Evolutionary conservation across 345 rosid genomes (phyloP), one percentile per base, ranked within the genome.

Genomic region (Arabidopsis suecica): DNA sequence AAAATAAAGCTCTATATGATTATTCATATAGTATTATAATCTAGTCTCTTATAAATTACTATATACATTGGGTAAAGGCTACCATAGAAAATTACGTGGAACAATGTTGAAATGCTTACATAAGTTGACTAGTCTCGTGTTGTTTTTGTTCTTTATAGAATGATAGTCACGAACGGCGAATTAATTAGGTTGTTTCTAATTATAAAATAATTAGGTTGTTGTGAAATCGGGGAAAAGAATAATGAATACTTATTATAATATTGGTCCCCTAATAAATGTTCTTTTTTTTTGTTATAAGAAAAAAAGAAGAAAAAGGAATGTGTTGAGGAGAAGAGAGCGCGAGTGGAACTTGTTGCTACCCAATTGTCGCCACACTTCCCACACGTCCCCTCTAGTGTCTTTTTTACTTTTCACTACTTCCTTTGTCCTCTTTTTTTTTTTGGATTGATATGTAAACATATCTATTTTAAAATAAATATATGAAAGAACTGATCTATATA

Each of bases 331-430:
- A 79, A 59, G 89, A 77, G 62, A 41, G 88, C 87, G 79, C 47
- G 89, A 74, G 89, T 65, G 18, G 23, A 63, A 76, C 88, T 67
- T 54, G 75, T 70, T 73, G 87, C 77, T 53, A 5, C 49, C 80
- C 64, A 65, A 72, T 71, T 44, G 71, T 77, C 54, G 79, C 70
- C 90, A 88, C 90, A 82, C 88, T 83, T 86, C 68, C 56, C 82
- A 38, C 88, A 80, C 86, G 83, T 68, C 49, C 62, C 62, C 10
- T 65, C 70, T 20, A 49, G 81, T 79, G 84, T 66, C 64, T 41
- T 45, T 13, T 44, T 44, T 65, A 38, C 72, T 48, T 69, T 55
- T 75, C 69, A 75, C 61, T 61, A 59, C 61, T 18, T 50, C 48
- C 34, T 50, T 18, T 18, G n/a, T 45, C 32, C 1, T 56, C 7